A percentile compares a stretch with the other conserved stretches of the same genome.
phyloP scores from a whole-genome alignment of 768 basidiomycete species.

The Lactifluus echinatus region DNA sequence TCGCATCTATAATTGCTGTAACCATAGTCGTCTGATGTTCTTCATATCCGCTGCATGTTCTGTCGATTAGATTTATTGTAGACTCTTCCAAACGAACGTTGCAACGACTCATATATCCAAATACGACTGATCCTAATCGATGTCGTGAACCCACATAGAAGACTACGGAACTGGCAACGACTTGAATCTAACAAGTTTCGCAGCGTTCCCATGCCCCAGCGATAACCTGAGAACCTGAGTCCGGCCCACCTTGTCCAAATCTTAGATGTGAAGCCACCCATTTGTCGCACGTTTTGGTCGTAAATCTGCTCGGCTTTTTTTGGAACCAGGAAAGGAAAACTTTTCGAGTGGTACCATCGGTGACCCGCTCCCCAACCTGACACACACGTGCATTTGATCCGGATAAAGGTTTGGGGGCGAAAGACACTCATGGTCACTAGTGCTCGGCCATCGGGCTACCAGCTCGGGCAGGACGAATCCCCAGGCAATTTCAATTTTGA shows the following conservation, averaged over 20 bases:
- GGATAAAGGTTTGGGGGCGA: neutral
- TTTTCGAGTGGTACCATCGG: constrained; percentile 31
- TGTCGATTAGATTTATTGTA: constrained; percentile 9
- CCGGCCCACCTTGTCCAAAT: neutral
- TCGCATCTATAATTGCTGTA: constrained; percentile 10
- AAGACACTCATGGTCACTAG: neutral
- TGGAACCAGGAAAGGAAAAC: neutral
- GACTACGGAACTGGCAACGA: neutral
- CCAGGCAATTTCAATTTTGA: too few relatives aligned
- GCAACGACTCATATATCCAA: neutral
- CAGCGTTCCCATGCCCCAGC: neutral
- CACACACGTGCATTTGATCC: constrained; percentile 35
- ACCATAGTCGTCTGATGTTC: constrained; percentile 15
- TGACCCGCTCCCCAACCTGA: constrained; percentile 28
- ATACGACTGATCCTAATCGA: constrained; percentile 5
- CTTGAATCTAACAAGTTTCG: neutral
- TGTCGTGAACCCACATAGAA: neutral
- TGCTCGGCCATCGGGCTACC: neutral
- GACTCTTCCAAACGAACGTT: constrained; percentile 5
- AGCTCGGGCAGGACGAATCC: too few relatives aligned
- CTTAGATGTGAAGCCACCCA: neutral
- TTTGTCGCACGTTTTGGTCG: neutral
- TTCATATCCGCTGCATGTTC: constrained; percentile 9
- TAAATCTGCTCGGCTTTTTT: neutral
- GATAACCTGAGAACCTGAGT: neutral